These are phyloP conservation scores for Apiospora malaysiana DNA, from an alignment of 2,329 filamentous ascomycete genomes.

Conservation along the genomic window DNA sequence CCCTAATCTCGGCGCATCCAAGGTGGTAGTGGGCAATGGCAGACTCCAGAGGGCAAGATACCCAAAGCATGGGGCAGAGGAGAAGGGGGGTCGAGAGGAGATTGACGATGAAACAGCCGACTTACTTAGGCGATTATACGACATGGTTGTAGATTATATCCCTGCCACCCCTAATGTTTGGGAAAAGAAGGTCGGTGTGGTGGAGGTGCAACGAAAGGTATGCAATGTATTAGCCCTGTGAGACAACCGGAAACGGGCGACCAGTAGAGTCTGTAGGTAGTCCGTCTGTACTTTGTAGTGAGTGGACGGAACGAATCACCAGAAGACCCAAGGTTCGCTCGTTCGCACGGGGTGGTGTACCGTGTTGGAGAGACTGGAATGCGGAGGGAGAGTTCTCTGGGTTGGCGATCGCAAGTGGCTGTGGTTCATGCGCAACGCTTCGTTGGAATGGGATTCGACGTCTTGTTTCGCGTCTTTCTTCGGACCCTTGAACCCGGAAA, in stretches of 20 bases:
- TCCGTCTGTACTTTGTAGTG: too few relatives aligned
- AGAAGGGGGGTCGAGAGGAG: constrained; percentile 8
- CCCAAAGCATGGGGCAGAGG: not conserved
- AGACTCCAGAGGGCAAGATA: not conserved
- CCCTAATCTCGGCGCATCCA: constrained; percentile 3
- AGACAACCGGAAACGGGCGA: not conserved
- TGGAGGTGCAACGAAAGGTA: constrained; percentile 4
- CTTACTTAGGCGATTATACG: constrained; percentile 22
- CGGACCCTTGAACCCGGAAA: not conserved
- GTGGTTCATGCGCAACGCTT: constrained; percentile 18
- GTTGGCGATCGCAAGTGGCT: constrained; percentile 8
- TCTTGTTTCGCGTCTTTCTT: not conserved
- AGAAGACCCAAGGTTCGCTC: not conserved
- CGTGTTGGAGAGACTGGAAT: constrained; percentile 18
- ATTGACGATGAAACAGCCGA: constrained; percentile 20
- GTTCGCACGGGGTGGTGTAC: too few relatives aligned
- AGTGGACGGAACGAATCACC: not conserved
- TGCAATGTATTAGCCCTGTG: not conserved
- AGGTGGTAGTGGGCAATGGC: constrained; percentile 1
- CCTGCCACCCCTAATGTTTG: constrained; percentile 17
- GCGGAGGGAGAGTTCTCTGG: constrained; percentile 2
- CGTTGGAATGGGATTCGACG: constrained; percentile 12
- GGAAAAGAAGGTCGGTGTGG: constrained; percentile 5
- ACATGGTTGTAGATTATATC: constrained; percentile 20
- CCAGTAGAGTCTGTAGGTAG: not conserved